A percentile compares a stretch with the other conserved stretches of the same genome.
These are phyloP conservation scores for Ichthyophthirius multifiliis DNA, from an alignment of 169 alveolate species.

Conservation along the genomic window DNA sequence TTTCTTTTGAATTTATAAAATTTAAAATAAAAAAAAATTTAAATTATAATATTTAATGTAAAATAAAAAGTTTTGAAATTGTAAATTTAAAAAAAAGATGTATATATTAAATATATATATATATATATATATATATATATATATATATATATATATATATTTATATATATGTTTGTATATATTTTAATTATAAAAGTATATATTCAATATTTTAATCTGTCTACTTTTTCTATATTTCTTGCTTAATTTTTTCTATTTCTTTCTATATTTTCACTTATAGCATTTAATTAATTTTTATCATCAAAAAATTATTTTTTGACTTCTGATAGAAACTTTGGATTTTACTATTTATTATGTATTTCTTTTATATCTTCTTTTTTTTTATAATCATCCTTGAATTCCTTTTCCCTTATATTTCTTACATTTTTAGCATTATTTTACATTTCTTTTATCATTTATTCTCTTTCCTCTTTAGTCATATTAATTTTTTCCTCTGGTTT, in stretches of 20 bases:
- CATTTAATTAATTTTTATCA: not conserved
- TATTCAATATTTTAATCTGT: not conserved
- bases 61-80: too few species aligned
- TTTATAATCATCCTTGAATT: not conserved
- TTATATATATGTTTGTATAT: too few species aligned
- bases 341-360: not conserved
- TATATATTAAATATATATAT: too few species aligned
- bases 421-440: not conserved
- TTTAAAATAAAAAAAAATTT: too few species aligned
- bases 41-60: too few species aligned
- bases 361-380: not conserved
- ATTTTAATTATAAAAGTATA: too few species aligned
- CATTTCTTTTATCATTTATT: not conserved
- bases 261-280: not conserved
- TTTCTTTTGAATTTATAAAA: too few species aligned
- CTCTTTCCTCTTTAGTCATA: constrained; percentile 1
- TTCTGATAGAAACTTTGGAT: not conserved
- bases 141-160: too few species aligned
- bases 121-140: too few species aligned
- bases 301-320: not conserved
- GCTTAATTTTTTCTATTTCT: not conserved
- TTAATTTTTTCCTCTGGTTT: not conserved
- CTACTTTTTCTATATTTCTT: not conserved
- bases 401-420: not conserved
- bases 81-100: too few species aligned